Percentiles rank a stretch among this genome's conserved stretches.
phyloP scores from a whole-genome alignment of 352 stramenopile species.

The Phytophthora pluvialis region DNA sequence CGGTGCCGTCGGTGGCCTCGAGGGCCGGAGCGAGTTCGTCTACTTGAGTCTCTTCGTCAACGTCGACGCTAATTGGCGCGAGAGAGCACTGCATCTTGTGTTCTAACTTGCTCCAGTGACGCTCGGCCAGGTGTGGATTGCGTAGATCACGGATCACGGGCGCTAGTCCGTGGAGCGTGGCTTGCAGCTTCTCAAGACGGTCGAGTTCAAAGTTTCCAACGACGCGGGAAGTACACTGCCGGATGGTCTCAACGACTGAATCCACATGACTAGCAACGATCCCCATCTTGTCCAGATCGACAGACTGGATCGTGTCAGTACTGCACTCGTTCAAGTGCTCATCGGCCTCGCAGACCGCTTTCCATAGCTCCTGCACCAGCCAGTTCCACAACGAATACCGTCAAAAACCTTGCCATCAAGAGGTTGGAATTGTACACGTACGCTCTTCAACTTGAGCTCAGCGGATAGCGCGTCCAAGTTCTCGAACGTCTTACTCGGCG shows the following conservation, averaged over 20 bases:
- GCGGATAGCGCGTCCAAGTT: conserved; percentile 41
- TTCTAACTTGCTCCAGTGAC: conserved; percentile 79
- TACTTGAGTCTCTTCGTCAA: neutral
- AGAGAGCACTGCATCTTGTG: conserved; percentile 70
- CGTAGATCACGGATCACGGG: conserved; percentile 68
- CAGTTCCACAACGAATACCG: neutral
- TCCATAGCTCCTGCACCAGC: conserved; percentile 54
- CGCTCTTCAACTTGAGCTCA: conserved; percentile 60
- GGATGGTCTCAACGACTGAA: conserved; percentile 29
- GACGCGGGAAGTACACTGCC: conserved; percentile 11
- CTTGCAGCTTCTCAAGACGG: conserved; percentile 48
- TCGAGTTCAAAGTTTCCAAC: conserved; percentile 35
- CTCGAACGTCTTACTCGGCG: conserved; percentile 42
- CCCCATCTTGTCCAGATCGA: conserved; percentile 54
- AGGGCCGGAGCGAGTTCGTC: neutral
- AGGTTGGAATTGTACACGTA: conserved; percentile 11
- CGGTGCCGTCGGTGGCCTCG: neutral
- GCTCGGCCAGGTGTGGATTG: conserved; percentile 61
- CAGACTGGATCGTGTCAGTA: conserved; percentile 42
- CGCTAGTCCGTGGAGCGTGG: conserved; percentile 50
- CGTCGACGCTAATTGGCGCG: neutral
- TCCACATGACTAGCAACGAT: conserved; percentile 28
- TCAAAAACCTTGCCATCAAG: neutral
- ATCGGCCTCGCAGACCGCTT: conserved; percentile 55
- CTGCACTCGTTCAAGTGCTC: conserved; percentile 47